Conservation (phyloP, 768 basidiomycete genomes). For the Boletus sp. region DNA sequence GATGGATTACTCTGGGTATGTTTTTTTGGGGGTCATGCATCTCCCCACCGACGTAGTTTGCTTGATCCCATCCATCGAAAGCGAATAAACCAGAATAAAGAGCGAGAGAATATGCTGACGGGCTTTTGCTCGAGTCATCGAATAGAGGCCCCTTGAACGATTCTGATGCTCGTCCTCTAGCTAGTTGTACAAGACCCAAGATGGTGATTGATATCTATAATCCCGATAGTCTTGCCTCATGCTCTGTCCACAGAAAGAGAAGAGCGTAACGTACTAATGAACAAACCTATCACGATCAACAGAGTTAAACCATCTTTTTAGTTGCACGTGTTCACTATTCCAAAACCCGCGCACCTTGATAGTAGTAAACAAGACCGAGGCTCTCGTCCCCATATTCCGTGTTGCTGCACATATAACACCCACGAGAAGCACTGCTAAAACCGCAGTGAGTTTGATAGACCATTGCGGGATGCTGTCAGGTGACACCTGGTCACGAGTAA, state of each 20-base stretch:
- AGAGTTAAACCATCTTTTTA: not conserved
- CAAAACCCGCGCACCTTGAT: conserved; percentile 60
- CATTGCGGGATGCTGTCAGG: conserved; percentile 82
- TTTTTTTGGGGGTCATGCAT: conserved; percentile 80
- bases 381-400: conserved; percentile 72
- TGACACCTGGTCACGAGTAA: conserved; percentile 64
- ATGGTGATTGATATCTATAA: conserved; percentile 65
- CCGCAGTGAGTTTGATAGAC: conserved; percentile 86
- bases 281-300: conserved; percentile 42
- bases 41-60: conserved; percentile 88
- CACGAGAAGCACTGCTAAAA: conserved; percentile 66
- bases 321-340: not conserved
- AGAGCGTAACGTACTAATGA: conserved; percentile 52
- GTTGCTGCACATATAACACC: conserved; percentile 77
- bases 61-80: conserved; percentile 95
- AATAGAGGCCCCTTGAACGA: conserved; percentile 72
- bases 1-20: conserved; percentile 84
- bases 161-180: conserved; percentile 63
- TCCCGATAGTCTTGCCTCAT: not conserved
- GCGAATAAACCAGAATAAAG: conserved; percentile 95
- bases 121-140: conserved; percentile 66
- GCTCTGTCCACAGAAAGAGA: not conserved
- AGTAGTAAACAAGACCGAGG: conserved; percentile 82
- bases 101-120: conserved; percentile 87
- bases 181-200: conserved; percentile 75